A percentile compares a stretch with the other conserved stretches of the same genome.
Evolutionary conservation across 2,329 filamentous ascomycete genomes (phyloP).

Genomic region (Tolypocladium tropicale): DNA sequence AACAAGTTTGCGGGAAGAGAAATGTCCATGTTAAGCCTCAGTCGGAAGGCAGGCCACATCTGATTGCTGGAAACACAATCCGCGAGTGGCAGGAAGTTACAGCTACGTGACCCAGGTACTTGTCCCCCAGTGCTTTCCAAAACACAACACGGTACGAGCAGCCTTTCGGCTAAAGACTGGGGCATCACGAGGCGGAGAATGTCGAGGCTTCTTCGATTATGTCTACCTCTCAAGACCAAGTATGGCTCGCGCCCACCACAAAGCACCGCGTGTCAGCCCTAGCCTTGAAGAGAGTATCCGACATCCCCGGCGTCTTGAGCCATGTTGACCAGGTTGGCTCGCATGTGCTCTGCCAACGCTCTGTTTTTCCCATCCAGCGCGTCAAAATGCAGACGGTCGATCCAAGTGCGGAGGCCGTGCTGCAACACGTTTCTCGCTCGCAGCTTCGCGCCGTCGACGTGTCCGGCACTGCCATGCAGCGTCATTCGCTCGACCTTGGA

Average conservation of each 20-base stretch:
- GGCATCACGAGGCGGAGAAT: too few species aligned
- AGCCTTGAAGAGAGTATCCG: constrained; percentile 53
- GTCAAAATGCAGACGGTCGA: constrained; percentile 46
- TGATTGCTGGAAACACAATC: too few species aligned
- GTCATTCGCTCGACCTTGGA: constrained; percentile 52
- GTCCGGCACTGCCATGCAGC: constrained; percentile 62
- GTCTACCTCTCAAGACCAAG: not conserved
- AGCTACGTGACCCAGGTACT: too few species aligned
- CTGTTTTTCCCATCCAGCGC: constrained; percentile 31
- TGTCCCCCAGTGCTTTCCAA: too few species aligned
- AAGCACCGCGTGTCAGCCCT: not conserved
- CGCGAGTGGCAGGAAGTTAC: too few species aligned
- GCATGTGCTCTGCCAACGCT: constrained; percentile 51
- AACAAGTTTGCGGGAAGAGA: too few species aligned
- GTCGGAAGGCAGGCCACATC: too few species aligned
- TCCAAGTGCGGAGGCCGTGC: constrained; percentile 62
- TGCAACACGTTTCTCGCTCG: constrained; percentile 65
- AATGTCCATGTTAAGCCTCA: too few species aligned
- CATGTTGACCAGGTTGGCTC: constrained; percentile 49
- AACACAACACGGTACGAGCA: too few species aligned
- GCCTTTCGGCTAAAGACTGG: too few species aligned
- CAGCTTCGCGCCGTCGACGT: constrained; percentile 39
- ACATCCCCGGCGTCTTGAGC: constrained; percentile 50
- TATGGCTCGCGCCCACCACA: not conserved
- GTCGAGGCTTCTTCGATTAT: not conserved